Conservation (phyloP, 2,329 filamentous ascomycete species). For the Stagonosporopsis rhizophila region DNA sequence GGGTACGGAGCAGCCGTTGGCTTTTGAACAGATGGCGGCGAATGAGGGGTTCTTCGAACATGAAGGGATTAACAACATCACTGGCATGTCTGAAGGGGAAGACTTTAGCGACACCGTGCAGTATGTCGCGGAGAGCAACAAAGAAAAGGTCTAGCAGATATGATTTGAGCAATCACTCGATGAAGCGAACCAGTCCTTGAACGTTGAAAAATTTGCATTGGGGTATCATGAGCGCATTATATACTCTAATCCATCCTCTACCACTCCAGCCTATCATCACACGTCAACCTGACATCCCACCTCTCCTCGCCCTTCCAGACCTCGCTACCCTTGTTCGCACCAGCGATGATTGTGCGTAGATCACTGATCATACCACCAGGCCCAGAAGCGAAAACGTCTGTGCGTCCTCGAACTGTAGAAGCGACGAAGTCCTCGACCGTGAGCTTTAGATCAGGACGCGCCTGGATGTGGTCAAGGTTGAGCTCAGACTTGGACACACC, state of each 20-base stretch:
- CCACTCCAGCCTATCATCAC: constrained; percentile 45
- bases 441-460: constrained; percentile 29
- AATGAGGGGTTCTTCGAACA: constrained; percentile 29
- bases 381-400: constrained; percentile 43
- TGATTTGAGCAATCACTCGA: not conserved
- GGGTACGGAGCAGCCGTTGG: constrained; percentile 15
- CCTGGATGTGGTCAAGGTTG: constrained; percentile 34
- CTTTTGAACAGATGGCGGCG: constrained; percentile 24
- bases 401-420: constrained; percentile 32
- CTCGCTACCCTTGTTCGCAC: constrained; percentile 38
- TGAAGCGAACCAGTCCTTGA: not conserved
- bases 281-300: constrained; percentile 40
- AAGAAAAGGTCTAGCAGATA: constrained; percentile 10
- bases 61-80: constrained; percentile 23
- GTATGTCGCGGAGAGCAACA: constrained; percentile 19
- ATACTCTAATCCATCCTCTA: constrained; percentile 22
- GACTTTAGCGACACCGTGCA: constrained; percentile 18
- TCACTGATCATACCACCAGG: constrained; percentile 45
- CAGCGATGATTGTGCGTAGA: constrained; percentile 41
- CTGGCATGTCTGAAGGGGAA: constrained; percentile 24
- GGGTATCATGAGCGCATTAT: constrained; percentile 32
- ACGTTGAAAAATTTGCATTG: constrained; percentile 10
- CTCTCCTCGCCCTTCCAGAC: constrained; percentile 45
- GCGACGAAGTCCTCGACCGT: constrained; percentile 36
- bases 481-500: constrained; percentile 40